Base-by-base conservation (phyloP, 331 rosid species). In the Cydonia oblonga region DNA sequence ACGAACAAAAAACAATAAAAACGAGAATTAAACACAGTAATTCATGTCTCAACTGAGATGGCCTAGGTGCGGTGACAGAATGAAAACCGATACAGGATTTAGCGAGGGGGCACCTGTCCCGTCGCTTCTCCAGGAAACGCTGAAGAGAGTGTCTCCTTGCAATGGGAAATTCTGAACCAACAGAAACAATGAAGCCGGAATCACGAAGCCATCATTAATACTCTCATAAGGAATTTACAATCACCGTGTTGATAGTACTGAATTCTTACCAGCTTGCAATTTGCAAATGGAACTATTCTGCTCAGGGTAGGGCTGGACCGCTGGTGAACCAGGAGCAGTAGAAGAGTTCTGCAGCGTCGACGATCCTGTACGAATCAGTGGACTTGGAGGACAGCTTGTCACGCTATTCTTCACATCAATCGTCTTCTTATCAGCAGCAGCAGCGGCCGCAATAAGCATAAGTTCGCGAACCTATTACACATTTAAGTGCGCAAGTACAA, bases 121-220 rank as follows among this genome's bases (percentile, higher is more conserved):
- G 81, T 38, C 96, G 84, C 83, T 87, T 90, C 87, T 87, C 96
- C 81, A 90, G 83, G 78, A 90, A 90, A 20, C 87, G 84, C 77
- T 87, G 92, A 68, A 90, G 92, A 53, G 96, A 90, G 13, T 87
- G 91, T 68, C 92, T 86, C 72, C 96, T 87, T 29, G 92, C 88
- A 40, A 90, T n/a, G 30, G 96, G 96, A 73, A 90, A 84, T 74
- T 87, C 96, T 90, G 87, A 74, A 69, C 44, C 76, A 75, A 73
- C 57, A 71, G 63, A 81, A 16, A 54, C 30, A 30, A 6, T 3
- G 26, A n/a, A 19, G 66, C 0, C 16, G 8, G 32, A 66, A 24
- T 20, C 64, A 60, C 18, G 51, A 35, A 11, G 35, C 62, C 24
- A 42, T 54, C 71, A 15, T 52, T 60, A 12, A 10, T 56, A 56